Conservation (phyloP, 129 eudicot genomes). For the Flaveria bidentis region DNA sequence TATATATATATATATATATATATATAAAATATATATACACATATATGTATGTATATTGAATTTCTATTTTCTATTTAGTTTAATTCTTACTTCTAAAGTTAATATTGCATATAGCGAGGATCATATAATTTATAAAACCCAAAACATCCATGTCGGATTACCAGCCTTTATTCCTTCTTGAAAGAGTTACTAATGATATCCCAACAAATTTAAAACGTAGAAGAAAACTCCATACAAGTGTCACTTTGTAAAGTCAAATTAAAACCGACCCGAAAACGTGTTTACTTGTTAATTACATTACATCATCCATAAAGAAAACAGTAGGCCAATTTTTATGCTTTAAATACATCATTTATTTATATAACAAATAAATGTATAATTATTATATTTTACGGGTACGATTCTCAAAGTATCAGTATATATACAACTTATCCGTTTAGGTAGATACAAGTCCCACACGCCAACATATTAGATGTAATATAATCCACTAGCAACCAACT, state of each 20-base stretch:
- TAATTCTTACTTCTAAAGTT: no score
- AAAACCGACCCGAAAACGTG: background rate
- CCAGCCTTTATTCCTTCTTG: background rate
- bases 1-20: no score
- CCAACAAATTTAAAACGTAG: slow-evolving; percentile 14
- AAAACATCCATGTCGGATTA: no score
- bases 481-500: slow-evolving; percentile 1
- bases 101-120: no score
- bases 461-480: background rate
- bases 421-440: background rate
- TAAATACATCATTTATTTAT: slow-evolving; percentile 19
- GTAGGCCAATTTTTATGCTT: slow-evolving; percentile 4
- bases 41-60: no score
- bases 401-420: background rate
- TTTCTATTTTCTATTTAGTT: no score
- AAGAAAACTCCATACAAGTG: slow-evolving; percentile 27
- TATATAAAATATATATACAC: no score
- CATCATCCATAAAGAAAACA: slow-evolving; percentile 1
- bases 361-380: background rate
- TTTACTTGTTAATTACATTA: background rate
- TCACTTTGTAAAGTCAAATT: slow-evolving; percentile 23
- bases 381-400: background rate
- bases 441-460: slow-evolving; percentile 41
- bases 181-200: background rate
- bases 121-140: no score